phyloP scores from a whole-genome alignment of 2,329 filamentous ascomycete species.

The Leptodontidium sp. region DNA sequence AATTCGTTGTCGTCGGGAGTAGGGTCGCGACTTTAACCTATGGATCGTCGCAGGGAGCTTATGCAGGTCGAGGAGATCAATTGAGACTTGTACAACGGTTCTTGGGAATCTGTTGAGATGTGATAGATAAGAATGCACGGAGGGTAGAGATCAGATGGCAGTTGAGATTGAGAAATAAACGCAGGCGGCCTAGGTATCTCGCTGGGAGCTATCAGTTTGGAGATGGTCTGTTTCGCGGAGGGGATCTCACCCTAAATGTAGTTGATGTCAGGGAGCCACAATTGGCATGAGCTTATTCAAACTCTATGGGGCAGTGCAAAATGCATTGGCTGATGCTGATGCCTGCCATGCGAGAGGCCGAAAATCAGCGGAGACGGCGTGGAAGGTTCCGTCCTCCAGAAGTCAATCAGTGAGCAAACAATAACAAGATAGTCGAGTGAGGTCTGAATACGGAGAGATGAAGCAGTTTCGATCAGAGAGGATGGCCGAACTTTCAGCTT shows the following conservation, averaged over 20 bases:
- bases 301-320: constrained; percentile 17
- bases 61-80: constrained; percentile 16
- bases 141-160: constrained; percentile 11
- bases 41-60: constrained; percentile 17
- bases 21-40: constrained; percentile 14
- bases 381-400: neutral
- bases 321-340: constrained; percentile 5
- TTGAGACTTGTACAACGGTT: constrained; percentile 1
- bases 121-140: constrained; percentile 3
- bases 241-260: constrained; percentile 16
- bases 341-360: neutral
- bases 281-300: constrained; percentile 19
- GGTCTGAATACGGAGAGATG: neutral
- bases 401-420: too few relatives aligned
- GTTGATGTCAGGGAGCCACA: constrained; percentile 15
- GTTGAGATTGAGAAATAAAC: too few relatives aligned
- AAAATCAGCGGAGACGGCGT: neutral
- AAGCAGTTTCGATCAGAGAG: neutral
- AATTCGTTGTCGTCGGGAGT: constrained; percentile 25
- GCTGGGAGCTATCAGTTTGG: neutral
- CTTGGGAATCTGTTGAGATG: neutral
- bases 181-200: too few relatives aligned
- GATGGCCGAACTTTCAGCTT: constrained; percentile 5
- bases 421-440: neutral
- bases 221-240: constrained; percentile 3